These are phyloP conservation scores for Dactylellina cionopaga DNA, from an alignment of 2,329 filamentous ascomycete species.

Conservation along the genomic window DNA sequence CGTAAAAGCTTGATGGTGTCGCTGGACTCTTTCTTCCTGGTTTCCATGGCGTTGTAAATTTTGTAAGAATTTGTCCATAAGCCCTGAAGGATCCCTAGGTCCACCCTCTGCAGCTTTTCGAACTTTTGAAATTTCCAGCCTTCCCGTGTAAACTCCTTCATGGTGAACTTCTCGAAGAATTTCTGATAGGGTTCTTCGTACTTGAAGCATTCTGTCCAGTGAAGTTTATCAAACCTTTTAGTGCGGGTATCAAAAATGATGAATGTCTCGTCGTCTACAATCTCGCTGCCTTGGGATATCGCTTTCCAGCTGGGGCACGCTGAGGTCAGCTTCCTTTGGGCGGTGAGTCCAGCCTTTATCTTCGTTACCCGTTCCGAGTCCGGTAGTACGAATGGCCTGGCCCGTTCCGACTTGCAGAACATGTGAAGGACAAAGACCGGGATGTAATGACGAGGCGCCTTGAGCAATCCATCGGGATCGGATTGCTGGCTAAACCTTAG, in stretches of 20 bases:
- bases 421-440: slow-evolving; percentile 56
- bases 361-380: slow-evolving; percentile 45
- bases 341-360: slow-evolving; percentile 47
- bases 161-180: slow-evolving; percentile 57
- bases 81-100: slow-evolving; percentile 56
- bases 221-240: slow-evolving; percentile 56
- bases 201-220: slow-evolving; percentile 57
- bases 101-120: slow-evolving; percentile 55
- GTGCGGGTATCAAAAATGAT: slow-evolving; percentile 57
- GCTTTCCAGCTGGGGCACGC: slow-evolving; percentile 43
- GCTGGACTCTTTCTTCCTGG: slow-evolving; percentile 18
- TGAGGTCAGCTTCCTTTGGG: slow-evolving; percentile 42
- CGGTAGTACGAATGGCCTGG: slow-evolving; percentile 51
- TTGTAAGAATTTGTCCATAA: slow-evolving; percentile 52
- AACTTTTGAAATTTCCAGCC: slow-evolving; percentile 56
- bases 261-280: slow-evolving; percentile 56
- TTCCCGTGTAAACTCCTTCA: slow-evolving; percentile 55
- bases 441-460: slow-evolving; percentile 56
- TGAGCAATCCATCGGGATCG: slow-evolving; percentile 55
- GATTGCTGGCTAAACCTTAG: slow-evolving; percentile 54
- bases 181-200: slow-evolving; percentile 56
- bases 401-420: slow-evolving; percentile 56
- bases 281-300: slow-evolving; percentile 29
- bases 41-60: slow-evolving; percentile 43
- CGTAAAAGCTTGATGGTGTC: slow-evolving; percentile 49